These are phyloP conservation scores for Claviceps sp. DNA, from an alignment of 2,329 filamentous ascomycete genomes.

Conservation along the genomic window DNA sequence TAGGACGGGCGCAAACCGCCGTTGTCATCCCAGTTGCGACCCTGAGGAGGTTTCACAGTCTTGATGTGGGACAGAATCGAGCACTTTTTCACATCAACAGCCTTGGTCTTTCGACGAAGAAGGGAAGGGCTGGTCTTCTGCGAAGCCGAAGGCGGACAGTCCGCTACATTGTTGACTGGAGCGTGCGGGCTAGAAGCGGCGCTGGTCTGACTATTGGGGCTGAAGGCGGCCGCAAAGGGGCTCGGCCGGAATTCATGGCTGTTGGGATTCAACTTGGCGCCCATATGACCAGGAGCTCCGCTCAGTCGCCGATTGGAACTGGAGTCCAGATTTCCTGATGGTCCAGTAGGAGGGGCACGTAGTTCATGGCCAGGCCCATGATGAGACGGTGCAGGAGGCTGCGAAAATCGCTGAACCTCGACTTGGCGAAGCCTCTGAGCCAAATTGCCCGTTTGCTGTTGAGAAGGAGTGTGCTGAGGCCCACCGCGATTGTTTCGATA, in stretches of 20 bases:
- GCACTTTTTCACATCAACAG: constrained; percentile 58
- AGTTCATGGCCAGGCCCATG: constrained; percentile 48
- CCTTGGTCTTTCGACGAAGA: constrained; percentile 58
- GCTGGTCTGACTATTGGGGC: constrained; percentile 52
- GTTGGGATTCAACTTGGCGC: constrained; percentile 48
- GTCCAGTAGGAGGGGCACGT: constrained; percentile 61
- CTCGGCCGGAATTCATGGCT: constrained; percentile 76
- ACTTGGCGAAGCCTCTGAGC: constrained; percentile 36
- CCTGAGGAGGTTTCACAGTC: constrained; percentile 36
- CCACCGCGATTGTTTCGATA: constrained; percentile 35
- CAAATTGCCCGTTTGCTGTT: constrained; percentile 31
- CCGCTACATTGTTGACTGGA: constrained; percentile 36
- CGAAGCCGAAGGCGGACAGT: constrained; percentile 13
- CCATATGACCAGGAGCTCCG: constrained; percentile 36
- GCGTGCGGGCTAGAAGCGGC: constrained; percentile 60
- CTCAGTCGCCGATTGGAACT: constrained; percentile 40
- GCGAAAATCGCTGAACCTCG: constrained; percentile 38
- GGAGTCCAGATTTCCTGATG: constrained; percentile 43
- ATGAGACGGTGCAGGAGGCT: constrained; percentile 27
- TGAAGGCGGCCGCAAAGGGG: constrained; percentile 68
- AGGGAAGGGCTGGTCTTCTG: constrained; percentile 26
- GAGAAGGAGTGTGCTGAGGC: constrained; percentile 26
- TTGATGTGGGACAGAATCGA: constrained; percentile 40
- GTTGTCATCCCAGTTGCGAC: constrained; percentile 57
- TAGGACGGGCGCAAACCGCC: constrained; percentile 75